These are phyloP conservation scores for Beauveria sp. DNA, from an alignment of 2,329 filamentous ascomycete genomes.

Conservation along the genomic window DNA sequence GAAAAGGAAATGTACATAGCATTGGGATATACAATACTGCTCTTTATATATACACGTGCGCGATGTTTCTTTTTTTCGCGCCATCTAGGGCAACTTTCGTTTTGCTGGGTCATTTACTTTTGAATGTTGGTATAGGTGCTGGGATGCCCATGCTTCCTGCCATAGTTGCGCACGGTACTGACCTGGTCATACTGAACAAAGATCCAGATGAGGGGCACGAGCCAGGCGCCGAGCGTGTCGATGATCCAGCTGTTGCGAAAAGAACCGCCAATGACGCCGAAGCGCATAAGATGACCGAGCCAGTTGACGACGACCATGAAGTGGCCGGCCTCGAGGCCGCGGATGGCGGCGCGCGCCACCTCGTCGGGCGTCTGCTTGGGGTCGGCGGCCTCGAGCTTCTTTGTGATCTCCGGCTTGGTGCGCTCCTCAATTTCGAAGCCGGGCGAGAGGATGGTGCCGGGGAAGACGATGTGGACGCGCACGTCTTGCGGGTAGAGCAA, in stretches of 20 bases:
- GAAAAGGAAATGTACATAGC: constrained; percentile 8
- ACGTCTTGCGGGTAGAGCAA: constrained; percentile 80
- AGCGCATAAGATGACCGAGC: constrained; percentile 65
- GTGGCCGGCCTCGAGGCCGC: constrained; percentile 70
- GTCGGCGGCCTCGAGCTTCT: constrained; percentile 74
- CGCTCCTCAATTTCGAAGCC: constrained; percentile 69
- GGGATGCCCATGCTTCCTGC: constrained; percentile 51
- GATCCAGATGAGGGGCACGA: constrained; percentile 48
- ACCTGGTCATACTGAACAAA: constrained; percentile 51
- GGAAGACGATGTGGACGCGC: constrained; percentile 73
- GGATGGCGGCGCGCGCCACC: constrained; percentile 63
- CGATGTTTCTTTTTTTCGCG: not conserved
- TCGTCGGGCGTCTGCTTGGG: constrained; percentile 69
- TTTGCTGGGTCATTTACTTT: constrained; percentile 16
- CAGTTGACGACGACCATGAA: constrained; percentile 72
- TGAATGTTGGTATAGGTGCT: constrained; percentile 33
- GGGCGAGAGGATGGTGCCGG: constrained; percentile 72
- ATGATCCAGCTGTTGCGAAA: constrained; percentile 51
- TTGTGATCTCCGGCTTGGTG: constrained; percentile 73
- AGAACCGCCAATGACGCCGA: constrained; percentile 45
- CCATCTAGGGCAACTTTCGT: constrained; percentile 1
- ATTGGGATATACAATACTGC: constrained; percentile 7
- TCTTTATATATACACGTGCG: constrained; percentile 7
- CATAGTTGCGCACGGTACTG: constrained; percentile 49
- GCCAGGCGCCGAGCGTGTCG: constrained; percentile 49